Percentiles rank a stretch among this genome's conserved stretches.
Evolutionary conservation across 208 protist genomes (phyloP).

Genomic region (Leishmania tropica): DNA sequence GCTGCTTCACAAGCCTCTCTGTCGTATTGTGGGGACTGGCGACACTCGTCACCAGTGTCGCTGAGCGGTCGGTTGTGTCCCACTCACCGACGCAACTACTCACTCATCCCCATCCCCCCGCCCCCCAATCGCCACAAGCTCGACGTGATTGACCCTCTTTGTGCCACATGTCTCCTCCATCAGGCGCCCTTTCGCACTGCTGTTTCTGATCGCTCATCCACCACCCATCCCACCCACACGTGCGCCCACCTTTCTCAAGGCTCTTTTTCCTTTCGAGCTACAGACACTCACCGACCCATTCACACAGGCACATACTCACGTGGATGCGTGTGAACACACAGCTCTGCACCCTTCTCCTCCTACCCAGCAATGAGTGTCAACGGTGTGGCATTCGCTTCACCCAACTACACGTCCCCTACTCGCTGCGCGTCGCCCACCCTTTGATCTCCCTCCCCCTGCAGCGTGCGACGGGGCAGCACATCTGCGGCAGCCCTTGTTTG

Average conservation of each 20-base stretch:
- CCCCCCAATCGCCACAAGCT: not conserved
- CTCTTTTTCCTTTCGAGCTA: not conserved
- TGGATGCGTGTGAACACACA: not conserved
- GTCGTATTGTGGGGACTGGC: not conserved
- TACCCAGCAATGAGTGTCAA: not conserved
- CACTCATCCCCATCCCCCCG: not conserved
- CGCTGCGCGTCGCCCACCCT: not conserved
- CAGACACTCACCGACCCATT: not conserved
- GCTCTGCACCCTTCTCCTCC: not conserved
- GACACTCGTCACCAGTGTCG: not conserved
- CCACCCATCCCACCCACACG: not conserved
- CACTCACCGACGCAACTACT: not conserved
- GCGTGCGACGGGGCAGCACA: no score
- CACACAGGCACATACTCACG: not conserved
- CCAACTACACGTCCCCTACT: not conserved
- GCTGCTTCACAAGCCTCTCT: not conserved
- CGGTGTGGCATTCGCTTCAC: not conserved
- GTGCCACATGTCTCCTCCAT: not conserved
- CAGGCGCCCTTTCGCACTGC: not conserved
- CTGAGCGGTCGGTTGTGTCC: not conserved
- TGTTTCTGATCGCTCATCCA: not conserved
- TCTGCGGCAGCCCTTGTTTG: no score
- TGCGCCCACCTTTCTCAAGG: not conserved
- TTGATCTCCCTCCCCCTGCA: not conserved
- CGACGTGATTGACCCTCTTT: not conserved